Percentiles rank a stretch among this genome's conserved stretches.
Conservation (phyloP, 148 eudicot species). For the Arctostaphylos glauca region DNA sequence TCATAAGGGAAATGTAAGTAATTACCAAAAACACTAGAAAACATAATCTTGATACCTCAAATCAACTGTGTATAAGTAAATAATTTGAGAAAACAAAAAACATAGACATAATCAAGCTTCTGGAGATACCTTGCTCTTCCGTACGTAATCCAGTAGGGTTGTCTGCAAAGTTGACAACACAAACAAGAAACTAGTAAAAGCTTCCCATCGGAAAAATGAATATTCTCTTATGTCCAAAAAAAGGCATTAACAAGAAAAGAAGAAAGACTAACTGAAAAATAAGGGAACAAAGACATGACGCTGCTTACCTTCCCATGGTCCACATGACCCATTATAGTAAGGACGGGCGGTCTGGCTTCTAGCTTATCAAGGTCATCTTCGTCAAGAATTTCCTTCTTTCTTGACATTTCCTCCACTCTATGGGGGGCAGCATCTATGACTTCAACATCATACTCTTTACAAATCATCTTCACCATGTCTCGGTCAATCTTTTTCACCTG, state of each 20-base stretch:
- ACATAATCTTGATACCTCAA: background rate
- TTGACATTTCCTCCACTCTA: conserved; percentile 82
- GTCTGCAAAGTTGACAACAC: conserved; percentile 60
- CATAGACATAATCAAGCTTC: conserved; percentile 17
- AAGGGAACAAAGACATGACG: background rate
- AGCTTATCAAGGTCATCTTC: conserved; percentile 81
- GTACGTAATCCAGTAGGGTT: conserved; percentile 83
- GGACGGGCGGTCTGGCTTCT: conserved; percentile 90
- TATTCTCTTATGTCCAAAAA: background rate
- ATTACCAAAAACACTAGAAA: background rate
- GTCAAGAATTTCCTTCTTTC: conserved; percentile 76
- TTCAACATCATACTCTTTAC: conserved; percentile 81
- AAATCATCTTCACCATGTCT: conserved; percentile 91
- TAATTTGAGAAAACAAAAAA: background rate
- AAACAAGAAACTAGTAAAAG: conserved; percentile 29
- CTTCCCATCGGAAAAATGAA: conserved; percentile 12
- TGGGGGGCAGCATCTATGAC: conserved; percentile 61
- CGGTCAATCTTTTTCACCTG: conserved; percentile 81
- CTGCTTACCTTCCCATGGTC: conserved; percentile 92
- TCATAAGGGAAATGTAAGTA: background rate
- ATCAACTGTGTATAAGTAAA: background rate
- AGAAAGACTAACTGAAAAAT: background rate
- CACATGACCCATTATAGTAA: conserved; percentile 98
- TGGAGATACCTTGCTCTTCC: conserved; percentile 83
- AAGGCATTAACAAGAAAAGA: background rate